Percentiles rank a stretch among this genome's conserved stretches.
Evolutionary conservation across 2,329 filamentous ascomycete genomes (phyloP).

Genomic region (Orbilia javanica): DNA sequence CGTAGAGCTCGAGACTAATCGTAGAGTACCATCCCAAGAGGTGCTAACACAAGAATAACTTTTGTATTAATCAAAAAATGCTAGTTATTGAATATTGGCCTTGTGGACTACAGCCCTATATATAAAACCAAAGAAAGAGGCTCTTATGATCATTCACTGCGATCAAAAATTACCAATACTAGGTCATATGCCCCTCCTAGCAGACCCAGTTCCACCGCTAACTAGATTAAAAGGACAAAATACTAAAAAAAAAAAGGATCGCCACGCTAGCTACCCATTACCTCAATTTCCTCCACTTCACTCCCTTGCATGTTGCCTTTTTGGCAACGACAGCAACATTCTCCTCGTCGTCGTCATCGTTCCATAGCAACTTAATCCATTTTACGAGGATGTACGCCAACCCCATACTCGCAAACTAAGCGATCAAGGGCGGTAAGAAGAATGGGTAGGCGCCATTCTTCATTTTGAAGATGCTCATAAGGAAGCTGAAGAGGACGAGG

Average conservation of each 20-base stretch:
- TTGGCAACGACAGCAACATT: background rate
- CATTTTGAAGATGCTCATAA: slow-evolving; percentile 90
- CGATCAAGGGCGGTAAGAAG: slow-evolving; percentile 86
- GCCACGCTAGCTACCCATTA: background rate
- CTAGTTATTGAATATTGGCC: slow-evolving; percentile 6
- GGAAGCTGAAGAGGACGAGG: slow-evolving; percentile 89
- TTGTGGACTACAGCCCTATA: background rate
- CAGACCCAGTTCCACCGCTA: slow-evolving; percentile 1
- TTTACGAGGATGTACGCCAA: background rate
- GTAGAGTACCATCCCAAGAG: too few species aligned
- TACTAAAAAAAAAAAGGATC: background rate
- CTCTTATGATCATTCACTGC: background rate
- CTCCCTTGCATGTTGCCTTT: background rate
- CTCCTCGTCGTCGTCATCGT: background rate
- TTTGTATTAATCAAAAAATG: slow-evolving; percentile 25
- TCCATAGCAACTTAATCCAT: background rate
- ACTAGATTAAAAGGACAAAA: background rate
- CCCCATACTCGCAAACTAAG: slow-evolving; percentile 25
- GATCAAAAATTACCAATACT: slow-evolving; percentile 14
- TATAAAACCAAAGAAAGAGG: slow-evolving; percentile 5
- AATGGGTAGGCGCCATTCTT: slow-evolving; percentile 98
- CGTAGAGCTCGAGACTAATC: too few species aligned
- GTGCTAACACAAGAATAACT: background rate
- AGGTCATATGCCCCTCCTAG: background rate
- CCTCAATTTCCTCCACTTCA: background rate